Conservation (phyloP, 257 asterid genomes). For the Nicotiana undulata region DNA sequence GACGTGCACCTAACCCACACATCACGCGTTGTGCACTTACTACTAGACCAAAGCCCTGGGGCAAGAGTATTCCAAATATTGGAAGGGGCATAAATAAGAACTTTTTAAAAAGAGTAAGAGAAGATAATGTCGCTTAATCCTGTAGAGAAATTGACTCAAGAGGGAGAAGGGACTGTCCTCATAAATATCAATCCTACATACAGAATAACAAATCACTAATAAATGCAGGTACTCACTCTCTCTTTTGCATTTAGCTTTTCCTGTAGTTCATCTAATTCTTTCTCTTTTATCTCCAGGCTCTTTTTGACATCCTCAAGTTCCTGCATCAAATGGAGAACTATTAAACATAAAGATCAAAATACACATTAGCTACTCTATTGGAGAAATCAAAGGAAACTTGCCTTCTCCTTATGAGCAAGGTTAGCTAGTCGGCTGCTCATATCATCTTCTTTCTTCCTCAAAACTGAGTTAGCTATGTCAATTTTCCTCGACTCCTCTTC, state of each 20-base stretch:
- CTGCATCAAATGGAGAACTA: constrained; percentile 40
- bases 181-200: background rate
- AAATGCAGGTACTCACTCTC: constrained; percentile 37
- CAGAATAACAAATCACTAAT: background rate
- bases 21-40: no score
- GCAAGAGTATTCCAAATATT: background rate
- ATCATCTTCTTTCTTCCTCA: constrained; percentile 80
- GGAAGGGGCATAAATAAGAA: background rate
- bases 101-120: background rate
- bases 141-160: background rate
- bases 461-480: constrained; percentile 42
- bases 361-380: background rate
- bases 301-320: constrained; percentile 50
- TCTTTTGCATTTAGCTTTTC: constrained; percentile 66
- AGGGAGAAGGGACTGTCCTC: background rate
- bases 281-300: constrained; percentile 68
- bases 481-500: constrained; percentile 60
- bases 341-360: background rate
- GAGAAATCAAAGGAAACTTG: constrained; percentile 18
- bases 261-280: constrained; percentile 58
- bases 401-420: constrained; percentile 64
- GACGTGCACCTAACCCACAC: no score
- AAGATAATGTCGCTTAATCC: background rate
- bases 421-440: constrained; percentile 49
- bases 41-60: no score